Conservation (phyloP, 768 basidiomycete species). For the Kwoniella sp. region DNA sequence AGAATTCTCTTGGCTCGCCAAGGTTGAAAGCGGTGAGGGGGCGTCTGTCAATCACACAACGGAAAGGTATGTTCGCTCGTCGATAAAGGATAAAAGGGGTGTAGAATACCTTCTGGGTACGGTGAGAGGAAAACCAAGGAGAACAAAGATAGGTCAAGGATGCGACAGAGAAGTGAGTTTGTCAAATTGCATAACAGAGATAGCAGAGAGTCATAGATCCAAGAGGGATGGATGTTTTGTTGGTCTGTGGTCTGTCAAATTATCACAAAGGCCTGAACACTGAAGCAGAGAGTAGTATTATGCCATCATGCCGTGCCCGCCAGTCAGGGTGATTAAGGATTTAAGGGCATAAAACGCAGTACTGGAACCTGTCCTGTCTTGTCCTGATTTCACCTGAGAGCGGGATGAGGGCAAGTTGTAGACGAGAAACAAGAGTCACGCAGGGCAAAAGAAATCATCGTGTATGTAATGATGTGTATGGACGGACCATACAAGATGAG, state of each 20-base stretch:
- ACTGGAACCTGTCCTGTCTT: neutral
- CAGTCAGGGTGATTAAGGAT: slow-evolving; percentile 1
- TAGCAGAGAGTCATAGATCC: too few relatives aligned
- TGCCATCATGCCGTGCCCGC: neutral
- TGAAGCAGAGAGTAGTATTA: too few relatives aligned
- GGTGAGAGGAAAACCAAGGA: neutral
- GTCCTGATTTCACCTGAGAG: neutral
- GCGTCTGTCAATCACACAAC: neutral
- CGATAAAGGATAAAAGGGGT: neutral
- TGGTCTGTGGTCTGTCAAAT: neutral
- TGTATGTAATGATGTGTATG: neutral
- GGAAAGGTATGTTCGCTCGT: neutral
- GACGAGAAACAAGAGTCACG: too few relatives aligned
- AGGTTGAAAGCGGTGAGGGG: slow-evolving; percentile 3
- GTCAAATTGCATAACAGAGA: neutral
- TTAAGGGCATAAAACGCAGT: neutral
- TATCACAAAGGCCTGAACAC: neutral
- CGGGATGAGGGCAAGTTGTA: neutral
- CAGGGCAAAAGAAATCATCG: neutral
- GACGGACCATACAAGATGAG: neutral
- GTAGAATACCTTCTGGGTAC: neutral
- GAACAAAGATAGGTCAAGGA: neutral
- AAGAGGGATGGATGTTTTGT: too few relatives aligned
- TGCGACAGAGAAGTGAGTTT: neutral
- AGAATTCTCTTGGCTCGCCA: neutral